phyloP scores from a whole-genome alignment of 108 stramenopile genomes.

The Schizochytrium sp. region DNA sequence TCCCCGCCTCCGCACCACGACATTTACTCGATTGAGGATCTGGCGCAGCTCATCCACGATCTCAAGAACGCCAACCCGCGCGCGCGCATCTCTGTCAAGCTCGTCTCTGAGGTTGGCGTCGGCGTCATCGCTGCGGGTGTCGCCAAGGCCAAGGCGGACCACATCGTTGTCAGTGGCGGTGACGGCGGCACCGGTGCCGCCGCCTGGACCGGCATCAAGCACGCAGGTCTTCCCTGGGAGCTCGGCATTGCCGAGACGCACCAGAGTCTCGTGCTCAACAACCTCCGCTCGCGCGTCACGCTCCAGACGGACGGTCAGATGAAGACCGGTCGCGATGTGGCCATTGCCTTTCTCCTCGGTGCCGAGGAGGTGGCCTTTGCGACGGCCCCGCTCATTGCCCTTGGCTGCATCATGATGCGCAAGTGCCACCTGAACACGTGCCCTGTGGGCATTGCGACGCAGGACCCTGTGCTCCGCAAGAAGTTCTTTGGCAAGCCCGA shows the following conservation, averaged over 20 bases:
- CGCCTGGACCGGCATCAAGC: conserved; percentile 85
- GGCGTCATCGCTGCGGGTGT: conserved; percentile 91
- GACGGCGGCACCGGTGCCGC: conserved; percentile 93
- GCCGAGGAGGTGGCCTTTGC: conserved; percentile 88
- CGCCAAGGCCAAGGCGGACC: conserved; percentile 85
- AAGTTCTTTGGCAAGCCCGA: conserved; percentile 93
- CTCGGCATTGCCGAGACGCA: conserved; percentile 90
- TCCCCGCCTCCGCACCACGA: conserved; percentile 93
- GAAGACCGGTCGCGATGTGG: conserved; percentile 84
- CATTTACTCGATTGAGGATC: conserved; percentile 92
- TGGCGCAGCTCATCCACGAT: conserved; percentile 91
- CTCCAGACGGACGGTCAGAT: conserved; percentile 87
- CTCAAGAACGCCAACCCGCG: conserved; percentile 86
- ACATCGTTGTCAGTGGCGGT: conserved; percentile 79
- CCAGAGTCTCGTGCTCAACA: conserved; percentile 82
- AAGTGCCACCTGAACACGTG: conserved; percentile 95
- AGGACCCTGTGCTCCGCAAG: conserved; percentile 85
- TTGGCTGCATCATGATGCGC: conserved; percentile 95
- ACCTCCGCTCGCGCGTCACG: conserved; percentile 75
- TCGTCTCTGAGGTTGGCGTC: conserved; percentile 94
- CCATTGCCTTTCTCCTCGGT: conserved; percentile 75
- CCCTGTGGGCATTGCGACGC: conserved; percentile 92
- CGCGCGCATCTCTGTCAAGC: conserved; percentile 88
- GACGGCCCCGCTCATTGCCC: conserved; percentile 82
- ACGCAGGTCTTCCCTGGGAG: conserved; percentile 86